Evolutionary conservation across 2,329 filamentous ascomycete genomes (phyloP).

Genomic region (Rhinocladiella similis): DNA sequence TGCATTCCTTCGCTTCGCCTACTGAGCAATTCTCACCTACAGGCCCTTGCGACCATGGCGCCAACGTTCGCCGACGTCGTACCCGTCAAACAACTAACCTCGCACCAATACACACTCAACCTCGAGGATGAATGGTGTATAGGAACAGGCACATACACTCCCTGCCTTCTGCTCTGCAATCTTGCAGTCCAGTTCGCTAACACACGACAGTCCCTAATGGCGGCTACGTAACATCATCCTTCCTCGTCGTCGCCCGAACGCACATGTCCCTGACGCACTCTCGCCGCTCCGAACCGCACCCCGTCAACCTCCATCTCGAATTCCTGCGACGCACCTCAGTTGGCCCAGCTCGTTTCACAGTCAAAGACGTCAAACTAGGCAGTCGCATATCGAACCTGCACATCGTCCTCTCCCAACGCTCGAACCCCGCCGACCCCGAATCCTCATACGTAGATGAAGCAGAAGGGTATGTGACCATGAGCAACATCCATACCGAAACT

Average conservation of each 20-base stretch:
- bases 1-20: background rate
- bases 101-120: constrained; percentile 59
- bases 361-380: constrained; percentile 66
- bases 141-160: constrained; percentile 55
- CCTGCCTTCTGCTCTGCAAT: background rate
- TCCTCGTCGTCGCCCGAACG: constrained; percentile 59
- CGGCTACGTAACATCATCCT: constrained; percentile 65
- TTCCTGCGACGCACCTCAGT: constrained; percentile 64
- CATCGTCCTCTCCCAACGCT: constrained; percentile 52
- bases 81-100: constrained; percentile 35
- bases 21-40: background rate
- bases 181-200: constrained; percentile 16
- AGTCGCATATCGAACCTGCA: constrained; percentile 64
- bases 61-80: constrained; percentile 29
- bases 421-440: constrained; percentile 20
- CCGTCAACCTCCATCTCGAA: constrained; percentile 64
- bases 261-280: constrained; percentile 59
- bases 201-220: constrained; percentile 65
- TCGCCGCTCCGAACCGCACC: constrained; percentile 54
- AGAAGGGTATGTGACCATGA: constrained; percentile 65
- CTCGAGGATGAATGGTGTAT: constrained; percentile 65
- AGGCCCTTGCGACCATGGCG: background rate
- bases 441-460: constrained; percentile 46
- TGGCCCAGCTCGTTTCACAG: constrained; percentile 57
- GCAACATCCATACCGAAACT: constrained; percentile 59